Evolutionary conservation across 441 rosid species (phyloP).

Genomic region (Cnidoscolus chayamansa): DNA sequence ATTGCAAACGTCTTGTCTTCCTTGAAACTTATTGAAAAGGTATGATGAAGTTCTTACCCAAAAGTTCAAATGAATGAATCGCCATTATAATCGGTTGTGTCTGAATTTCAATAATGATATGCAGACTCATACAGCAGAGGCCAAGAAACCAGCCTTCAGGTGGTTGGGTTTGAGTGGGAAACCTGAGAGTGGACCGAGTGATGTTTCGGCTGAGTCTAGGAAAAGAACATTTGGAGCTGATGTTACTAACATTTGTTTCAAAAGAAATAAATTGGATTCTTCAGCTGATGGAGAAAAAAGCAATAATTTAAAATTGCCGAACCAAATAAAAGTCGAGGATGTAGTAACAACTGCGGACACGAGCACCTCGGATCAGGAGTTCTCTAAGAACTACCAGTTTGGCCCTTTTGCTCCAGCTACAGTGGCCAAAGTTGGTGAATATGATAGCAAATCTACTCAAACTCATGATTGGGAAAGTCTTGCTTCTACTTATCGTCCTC

Average conservation of each 20-base stretch:
- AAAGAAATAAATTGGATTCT: constrained; percentile 48
- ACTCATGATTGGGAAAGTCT: constrained; percentile 45
- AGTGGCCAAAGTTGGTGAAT: constrained; percentile 26
- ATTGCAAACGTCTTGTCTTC: constrained; percentile 85
- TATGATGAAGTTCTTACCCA: constrained; percentile 14
- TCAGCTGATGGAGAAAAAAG: constrained; percentile 29
- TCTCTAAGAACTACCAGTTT: constrained; percentile 51
- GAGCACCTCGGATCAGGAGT: constrained; percentile 39
- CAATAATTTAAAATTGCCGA: constrained; percentile 27
- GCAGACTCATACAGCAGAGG: constrained; percentile 78
- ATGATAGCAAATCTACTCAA: constrained; percentile 32
- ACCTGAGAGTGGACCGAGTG: constrained; percentile 32
- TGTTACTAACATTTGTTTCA: constrained; percentile 54
- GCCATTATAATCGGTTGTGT: background rate
- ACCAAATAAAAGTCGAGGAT: constrained; percentile 32
- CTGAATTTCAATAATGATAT: constrained; percentile 13
- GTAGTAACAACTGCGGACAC: constrained; percentile 24
- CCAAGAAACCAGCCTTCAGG: constrained; percentile 87
- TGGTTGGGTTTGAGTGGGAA: constrained; percentile 68
- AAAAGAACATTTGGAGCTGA: constrained; percentile 83
- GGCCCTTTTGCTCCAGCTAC: constrained; percentile 77
- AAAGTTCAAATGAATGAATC: background rate
- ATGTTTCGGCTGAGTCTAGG: constrained; percentile 36
- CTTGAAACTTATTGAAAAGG: constrained; percentile 82
- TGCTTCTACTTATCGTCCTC: constrained; percentile 35